These are phyloP conservation scores for Chaetomium globosum DNA, from an alignment of 2,329 filamentous ascomycete genomes.

Conservation along the genomic window DNA sequence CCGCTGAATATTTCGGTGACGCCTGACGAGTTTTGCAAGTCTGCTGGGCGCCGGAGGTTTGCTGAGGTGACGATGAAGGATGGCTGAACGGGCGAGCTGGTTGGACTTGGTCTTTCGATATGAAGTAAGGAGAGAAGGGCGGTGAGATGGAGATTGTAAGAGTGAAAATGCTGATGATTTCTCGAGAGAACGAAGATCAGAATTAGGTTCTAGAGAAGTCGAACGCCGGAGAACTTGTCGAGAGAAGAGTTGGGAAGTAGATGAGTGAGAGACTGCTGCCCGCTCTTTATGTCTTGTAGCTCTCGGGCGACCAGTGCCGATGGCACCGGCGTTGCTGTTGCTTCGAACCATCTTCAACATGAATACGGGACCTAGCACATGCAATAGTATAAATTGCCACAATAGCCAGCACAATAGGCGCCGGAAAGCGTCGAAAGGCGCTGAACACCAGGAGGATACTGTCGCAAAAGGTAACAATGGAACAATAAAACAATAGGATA, in stretches of 20 bases:
- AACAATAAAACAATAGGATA: not conserved
- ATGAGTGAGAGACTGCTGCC: not conserved
- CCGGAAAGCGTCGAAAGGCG: not conserved
- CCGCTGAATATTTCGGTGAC: constrained; percentile 23
- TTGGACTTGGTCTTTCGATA: constrained; percentile 1
- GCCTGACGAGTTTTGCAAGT: constrained; percentile 19
- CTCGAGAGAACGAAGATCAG: not conserved
- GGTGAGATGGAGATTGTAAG: not conserved
- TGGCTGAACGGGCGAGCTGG: constrained; percentile 5
- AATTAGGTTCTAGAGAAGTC: constrained; percentile 8
- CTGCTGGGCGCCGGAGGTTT: constrained; percentile 4
- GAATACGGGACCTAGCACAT: constrained; percentile 1
- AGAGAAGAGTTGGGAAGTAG: constrained; percentile 16
- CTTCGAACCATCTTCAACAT: constrained; percentile 20
- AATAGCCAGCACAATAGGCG: not conserved
- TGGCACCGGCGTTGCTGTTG: constrained; percentile 25
- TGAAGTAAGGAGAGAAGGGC: not conserved
- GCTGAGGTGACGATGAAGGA: constrained; percentile 16
- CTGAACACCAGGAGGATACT: not conserved
- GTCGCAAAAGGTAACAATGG: not conserved
- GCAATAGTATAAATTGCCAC: not conserved
- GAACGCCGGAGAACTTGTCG: constrained; percentile 12
- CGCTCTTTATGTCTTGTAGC: not conserved
- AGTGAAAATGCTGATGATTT: not conserved
- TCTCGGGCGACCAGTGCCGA: constrained; percentile 17